Conservation (phyloP, 805 yeast species). For the Teunomyces pallodes region DNA sequence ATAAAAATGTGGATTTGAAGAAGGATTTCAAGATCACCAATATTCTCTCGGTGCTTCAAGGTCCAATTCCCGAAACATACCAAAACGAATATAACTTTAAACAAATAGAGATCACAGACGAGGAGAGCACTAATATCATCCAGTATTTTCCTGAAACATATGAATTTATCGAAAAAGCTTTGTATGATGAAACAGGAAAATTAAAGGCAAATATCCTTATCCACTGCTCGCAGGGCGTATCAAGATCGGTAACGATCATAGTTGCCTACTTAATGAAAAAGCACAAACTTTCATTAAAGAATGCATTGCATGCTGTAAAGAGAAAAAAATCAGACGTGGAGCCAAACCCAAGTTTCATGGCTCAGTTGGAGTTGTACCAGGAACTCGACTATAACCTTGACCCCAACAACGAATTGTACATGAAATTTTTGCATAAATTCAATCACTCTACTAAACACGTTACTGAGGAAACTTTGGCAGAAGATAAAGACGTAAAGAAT, state of each 20-base stretch:
- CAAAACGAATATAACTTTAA: conserved; percentile 46
- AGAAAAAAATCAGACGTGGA: conserved; percentile 57
- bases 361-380: conserved; percentile 67
- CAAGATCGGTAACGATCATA: conserved; percentile 47
- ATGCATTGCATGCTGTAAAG: conserved; percentile 74
- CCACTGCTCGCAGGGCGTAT: conserved; percentile 44
- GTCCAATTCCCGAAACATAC: conserved; percentile 55
- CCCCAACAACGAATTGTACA: conserved; percentile 19
- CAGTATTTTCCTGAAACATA: conserved; percentile 60
- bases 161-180: conserved; percentile 62
- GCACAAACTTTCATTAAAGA: conserved; percentile 53
- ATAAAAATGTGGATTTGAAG: conserved; percentile 49
- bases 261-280: conserved; percentile 50
- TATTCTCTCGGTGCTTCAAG: conserved; percentile 68
- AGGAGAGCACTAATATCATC: conserved; percentile 62
- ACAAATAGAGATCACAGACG: conserved; percentile 74
- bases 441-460: conserved; percentile 41
- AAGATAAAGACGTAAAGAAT: conserved; percentile 13
- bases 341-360: conserved; percentile 74
- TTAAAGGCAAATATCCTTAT: conserved; percentile 38
- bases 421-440: conserved; percentile 23
- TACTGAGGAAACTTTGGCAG: conserved; percentile 12
- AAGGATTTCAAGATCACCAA: conserved; percentile 60
- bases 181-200: conserved; percentile 37
- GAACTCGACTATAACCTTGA: conserved; percentile 28